Evolutionary conservation across 169 alveolate species (phyloP), one percentile per base, ranked within the genome.

Genomic region (Eimeria brunetti): DNA sequence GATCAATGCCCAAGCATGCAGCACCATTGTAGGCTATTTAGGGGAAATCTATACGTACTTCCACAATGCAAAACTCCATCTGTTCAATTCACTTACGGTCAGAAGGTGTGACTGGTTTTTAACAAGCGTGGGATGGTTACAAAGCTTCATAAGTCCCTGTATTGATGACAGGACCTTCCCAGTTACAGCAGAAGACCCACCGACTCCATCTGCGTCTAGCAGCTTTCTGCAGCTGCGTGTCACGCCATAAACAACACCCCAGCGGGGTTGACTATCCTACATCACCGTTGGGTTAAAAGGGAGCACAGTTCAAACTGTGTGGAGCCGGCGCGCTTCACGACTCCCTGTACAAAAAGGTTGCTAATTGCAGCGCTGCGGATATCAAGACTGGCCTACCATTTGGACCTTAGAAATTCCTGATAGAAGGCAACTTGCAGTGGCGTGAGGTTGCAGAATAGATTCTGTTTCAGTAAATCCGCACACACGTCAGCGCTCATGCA

Each of bases 51-150:
- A 0, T 24, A 33, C 7, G 27, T 20, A n/a, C 9, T 67, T 67
- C 20, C 51, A 6, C 46, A 69, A 73, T 73, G 83, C 53, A 73
- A 36, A n/a, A 16, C 22, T 36, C 4, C 3, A 38, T 73, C 56
- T 36, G 33, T 20, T 73, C 2, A 18, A 38, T 73, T 73, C 83
- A 30, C 88, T 4, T 46, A 83, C 95, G 88, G 86, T 67, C 36
- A 88, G 83, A 62, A 83, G 80, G 24, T 58, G 94, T 14, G 95
- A 81, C 69, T 83, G 91, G 71, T 44, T 62, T 75, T 92, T 95
- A 51, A 97, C 89, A 46, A 98, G 96, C 38, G 96, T 95, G n/a
- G 99, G 99, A 95, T 98, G 99, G 90, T 98, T 98, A 88, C 99
- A 98, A n/a, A 98, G 96, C 97, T 97, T 97, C 98, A 97, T 97